Base-by-base conservation (phyloP, 2,329 filamentous ascomycete genomes). In the Neonectria faginata region DNA sequence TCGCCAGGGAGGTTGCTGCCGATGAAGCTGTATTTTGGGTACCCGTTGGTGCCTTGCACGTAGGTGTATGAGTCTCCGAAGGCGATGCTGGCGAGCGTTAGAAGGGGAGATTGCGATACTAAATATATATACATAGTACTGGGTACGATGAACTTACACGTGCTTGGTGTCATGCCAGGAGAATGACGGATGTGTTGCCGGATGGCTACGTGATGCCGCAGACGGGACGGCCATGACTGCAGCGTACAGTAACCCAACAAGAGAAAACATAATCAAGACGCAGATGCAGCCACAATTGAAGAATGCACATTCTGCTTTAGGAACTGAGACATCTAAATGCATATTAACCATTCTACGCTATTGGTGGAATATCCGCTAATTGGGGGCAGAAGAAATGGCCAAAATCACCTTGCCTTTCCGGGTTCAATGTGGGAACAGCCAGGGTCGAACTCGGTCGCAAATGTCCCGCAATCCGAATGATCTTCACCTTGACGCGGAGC, bases 31-130 rank as follows among this genome's bases (percentile, higher is more conserved):
- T 59, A 63, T 9, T 54, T 57, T 39, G 59, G 64, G 22, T 66
- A 56, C 8, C 64, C 55, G 14, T 10, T 36, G 6, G 59, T 62
- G 4, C 64, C 64, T n/a, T 66, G 60, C 2, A 59, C 45, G 6
- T 22, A 66, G 22, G 64, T 66, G 39, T 63, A 66, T 2, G 63
- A 66, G 44, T 66, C 64, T 5, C 64, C 64, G 10, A 66, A 66
- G 1, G 60, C 48, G 14, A 67, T 39, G 9, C 57, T 67, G 8
- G 11, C 4, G 11, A 16, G 2, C 1, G 7, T 31, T 3, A 51
- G 47, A 7, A 6, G 27, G 9, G 27, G 2, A 1, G 3, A 11
- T 18, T 16, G 6, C 3, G 4, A 2, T 1, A 27, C 3, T 29
- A 18, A 29, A 3, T 20, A 20, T 20, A 20, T 20, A 20, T 20